Conservation (phyloP, 495 filamentous ascomycete species). For the Parathielavia hyrcaniae region DNA sequence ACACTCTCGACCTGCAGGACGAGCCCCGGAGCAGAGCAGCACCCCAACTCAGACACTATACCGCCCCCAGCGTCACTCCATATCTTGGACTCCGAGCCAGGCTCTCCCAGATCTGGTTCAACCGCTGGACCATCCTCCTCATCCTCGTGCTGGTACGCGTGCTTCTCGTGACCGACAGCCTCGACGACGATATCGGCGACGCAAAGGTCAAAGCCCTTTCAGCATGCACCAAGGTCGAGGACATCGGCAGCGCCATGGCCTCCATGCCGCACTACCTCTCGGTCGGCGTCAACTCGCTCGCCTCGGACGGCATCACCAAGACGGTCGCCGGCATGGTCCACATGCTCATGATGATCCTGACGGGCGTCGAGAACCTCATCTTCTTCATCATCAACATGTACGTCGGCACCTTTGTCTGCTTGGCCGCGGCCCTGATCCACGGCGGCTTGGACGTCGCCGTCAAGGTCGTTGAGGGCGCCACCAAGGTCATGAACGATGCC, state of each 20-base stretch:
- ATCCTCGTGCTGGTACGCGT: slow-evolving; percentile 75
- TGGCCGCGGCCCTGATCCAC: slow-evolving; percentile 72
- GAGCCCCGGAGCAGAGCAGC: not conserved
- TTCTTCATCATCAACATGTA: slow-evolving; percentile 86
- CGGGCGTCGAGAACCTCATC: slow-evolving; percentile 77
- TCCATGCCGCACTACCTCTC: slow-evolving; percentile 95
- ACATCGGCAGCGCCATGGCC: slow-evolving; percentile 89
- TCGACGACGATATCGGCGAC: slow-evolving; percentile 64
- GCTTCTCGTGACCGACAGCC: slow-evolving; percentile 61
- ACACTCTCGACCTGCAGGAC: slow-evolving; percentile 21
- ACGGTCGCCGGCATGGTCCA: slow-evolving; percentile 69
- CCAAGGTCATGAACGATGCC: slow-evolving; percentile 65
- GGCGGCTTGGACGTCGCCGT: slow-evolving; percentile 67
- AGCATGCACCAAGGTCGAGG: slow-evolving; percentile 87
- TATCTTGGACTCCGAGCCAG: slow-evolving; percentile 86
- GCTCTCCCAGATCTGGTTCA: slow-evolving; percentile 93
- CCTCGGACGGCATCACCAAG: slow-evolving; percentile 68
- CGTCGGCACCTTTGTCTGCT: slow-evolving; percentile 79
- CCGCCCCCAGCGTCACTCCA: slow-evolving; percentile 58
- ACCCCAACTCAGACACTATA: slow-evolving; percentile 21
- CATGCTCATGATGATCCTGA: slow-evolving; percentile 70
- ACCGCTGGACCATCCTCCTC: slow-evolving; percentile 90
- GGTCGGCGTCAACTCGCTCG: slow-evolving; percentile 77
- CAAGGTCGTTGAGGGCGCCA: slow-evolving; percentile 61
- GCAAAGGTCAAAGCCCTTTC: slow-evolving; percentile 77